Conservation (phyloP, 2,329 filamentous ascomycete genomes). For the Ophiostoma triangulosporum region DNA sequence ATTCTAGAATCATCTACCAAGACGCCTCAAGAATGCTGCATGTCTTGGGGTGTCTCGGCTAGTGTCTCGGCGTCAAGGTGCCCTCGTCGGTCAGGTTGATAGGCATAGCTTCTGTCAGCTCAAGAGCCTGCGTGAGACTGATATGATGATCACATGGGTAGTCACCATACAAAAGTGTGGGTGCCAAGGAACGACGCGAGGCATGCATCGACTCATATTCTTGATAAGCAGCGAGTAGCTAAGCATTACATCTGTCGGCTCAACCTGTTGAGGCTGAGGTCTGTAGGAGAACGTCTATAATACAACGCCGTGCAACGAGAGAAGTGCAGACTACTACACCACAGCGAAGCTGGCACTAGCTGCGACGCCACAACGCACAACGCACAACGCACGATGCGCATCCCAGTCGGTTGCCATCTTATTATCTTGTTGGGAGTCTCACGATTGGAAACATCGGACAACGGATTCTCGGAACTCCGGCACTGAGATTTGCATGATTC, state of each 20-base stretch:
- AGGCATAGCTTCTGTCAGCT: neutral
- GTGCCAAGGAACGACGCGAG: neutral
- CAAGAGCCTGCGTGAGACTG: neutral
- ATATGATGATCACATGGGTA: neutral
- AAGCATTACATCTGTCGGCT: no score
- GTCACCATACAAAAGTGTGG: neutral
- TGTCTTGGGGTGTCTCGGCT: constrained; percentile 2
- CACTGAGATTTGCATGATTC: neutral
- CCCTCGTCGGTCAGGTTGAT: neutral
- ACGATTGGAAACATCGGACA: neutral
- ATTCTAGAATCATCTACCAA: constrained; percentile 5
- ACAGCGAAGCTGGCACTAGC: neutral
- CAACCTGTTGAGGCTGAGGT: neutral
- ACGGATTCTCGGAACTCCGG: neutral
- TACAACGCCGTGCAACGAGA: no score
- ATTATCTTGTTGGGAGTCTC: neutral
- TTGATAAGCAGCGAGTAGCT: neutral
- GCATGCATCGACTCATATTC: neutral
- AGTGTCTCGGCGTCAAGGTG: constrained; percentile 1
- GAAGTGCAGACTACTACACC: no score
- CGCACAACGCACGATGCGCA: no score
- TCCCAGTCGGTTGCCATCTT: neutral
- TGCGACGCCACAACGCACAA: neutral
- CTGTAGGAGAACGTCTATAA: no score
- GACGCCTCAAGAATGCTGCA: neutral